Evolutionary conservation across 441 rosid genomes (phyloP).

Genomic region (Aleurites moluccanus): DNA sequence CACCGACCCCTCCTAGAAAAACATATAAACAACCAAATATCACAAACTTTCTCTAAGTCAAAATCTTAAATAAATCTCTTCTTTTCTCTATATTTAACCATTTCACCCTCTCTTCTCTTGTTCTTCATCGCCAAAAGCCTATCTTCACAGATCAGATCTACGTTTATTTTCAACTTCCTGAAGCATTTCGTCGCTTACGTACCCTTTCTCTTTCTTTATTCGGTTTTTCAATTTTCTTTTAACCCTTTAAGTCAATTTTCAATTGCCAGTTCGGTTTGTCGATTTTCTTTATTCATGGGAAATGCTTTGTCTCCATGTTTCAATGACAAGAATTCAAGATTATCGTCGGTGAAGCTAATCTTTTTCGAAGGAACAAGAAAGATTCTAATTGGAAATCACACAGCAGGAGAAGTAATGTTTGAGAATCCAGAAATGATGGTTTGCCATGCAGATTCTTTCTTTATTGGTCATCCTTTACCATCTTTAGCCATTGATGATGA

Average conservation of each 20-base stretch:
- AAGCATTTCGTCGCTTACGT: too few relatives aligned
- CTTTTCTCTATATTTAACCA: slow-evolving; percentile 4
- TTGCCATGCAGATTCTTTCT: slow-evolving; percentile 76
- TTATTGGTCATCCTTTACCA: slow-evolving; percentile 75
- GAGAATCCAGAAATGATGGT: slow-evolving; percentile 75
- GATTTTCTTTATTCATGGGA: slow-evolving; percentile 33
- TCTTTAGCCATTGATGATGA: slow-evolving; percentile 62
- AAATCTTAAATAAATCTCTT: background rate
- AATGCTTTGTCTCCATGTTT: slow-evolving; percentile 48
- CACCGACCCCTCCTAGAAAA: slow-evolving; percentile 34
- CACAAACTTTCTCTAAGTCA: slow-evolving; percentile 36
- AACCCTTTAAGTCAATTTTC: background rate
- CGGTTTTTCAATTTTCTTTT: background rate
- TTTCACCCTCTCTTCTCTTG: slow-evolving; percentile 10
- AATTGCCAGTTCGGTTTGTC: too few relatives aligned
- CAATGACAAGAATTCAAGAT: slow-evolving; percentile 9
- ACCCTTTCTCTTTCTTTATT: too few relatives aligned
- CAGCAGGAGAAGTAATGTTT: slow-evolving; percentile 92
- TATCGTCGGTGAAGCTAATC: slow-evolving; percentile 43
- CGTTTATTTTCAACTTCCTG: too few relatives aligned
- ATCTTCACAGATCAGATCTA: too few relatives aligned
- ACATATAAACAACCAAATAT: background rate
- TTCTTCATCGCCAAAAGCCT: background rate
- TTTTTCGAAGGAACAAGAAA: slow-evolving; percentile 59
- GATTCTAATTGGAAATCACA: slow-evolving; percentile 44